Percentiles rank a stretch among this genome's conserved stretches.
Evolutionary conservation across 257 asterid genomes (phyloP).

Genomic region (Solanum stenotomum): DNA sequence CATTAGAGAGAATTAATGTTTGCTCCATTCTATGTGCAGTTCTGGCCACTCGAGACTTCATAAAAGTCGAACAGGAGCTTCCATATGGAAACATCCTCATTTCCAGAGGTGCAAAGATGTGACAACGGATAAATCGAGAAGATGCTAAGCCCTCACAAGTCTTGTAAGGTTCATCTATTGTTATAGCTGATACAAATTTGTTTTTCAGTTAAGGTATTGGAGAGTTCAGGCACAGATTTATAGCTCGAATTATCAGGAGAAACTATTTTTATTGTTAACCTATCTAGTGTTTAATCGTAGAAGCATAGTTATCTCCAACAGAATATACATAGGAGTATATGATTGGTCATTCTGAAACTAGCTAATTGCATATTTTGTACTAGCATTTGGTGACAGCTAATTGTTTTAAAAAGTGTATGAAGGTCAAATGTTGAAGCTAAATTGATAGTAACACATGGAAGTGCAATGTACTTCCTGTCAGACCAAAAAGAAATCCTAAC

Average conservation of each 20-base stretch:
- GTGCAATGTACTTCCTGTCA: background rate
- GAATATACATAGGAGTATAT: background rate
- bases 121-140: conserved; percentile 4
- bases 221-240: background rate
- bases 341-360: background rate
- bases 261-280: background rate
- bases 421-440: background rate
- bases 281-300: background rate
- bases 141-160: background rate
- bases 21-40: conserved; percentile 29
- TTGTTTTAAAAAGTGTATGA: background rate
- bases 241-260: background rate
- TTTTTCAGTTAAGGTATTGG: background rate
- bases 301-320: background rate
- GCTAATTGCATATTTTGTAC: background rate
- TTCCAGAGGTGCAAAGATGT: conserved; percentile 79
- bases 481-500: background rate
- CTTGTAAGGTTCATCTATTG: background rate
- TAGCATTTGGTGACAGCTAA: background rate
- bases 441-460: background rate
- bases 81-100: conserved; percentile 77
- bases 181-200: background rate
- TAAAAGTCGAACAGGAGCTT: conserved; percentile 46
- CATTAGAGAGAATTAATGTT: background rate
- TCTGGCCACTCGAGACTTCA: conserved; percentile 61